Conservation (phyloP, 2,329 filamentous ascomycete species). For the Peltaster fructicola region DNA sequence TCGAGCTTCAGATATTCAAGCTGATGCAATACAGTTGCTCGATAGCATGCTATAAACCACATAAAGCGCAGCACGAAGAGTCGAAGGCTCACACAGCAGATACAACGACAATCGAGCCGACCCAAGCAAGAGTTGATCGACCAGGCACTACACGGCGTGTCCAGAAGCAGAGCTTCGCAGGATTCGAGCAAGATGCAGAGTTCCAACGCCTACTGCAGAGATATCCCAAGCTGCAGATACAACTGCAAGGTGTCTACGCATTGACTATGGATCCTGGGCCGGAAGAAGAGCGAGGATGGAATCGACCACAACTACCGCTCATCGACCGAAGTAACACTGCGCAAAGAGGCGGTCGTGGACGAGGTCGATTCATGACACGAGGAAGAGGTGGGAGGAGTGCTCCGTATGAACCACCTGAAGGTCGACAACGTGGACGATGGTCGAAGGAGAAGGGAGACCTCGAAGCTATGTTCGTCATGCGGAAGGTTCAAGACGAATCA, state of each 20-base stretch:
- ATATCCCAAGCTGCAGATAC: conserved; percentile 17
- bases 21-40: conserved; percentile 18
- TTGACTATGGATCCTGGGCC: conserved; percentile 20
- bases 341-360: conserved; percentile 7
- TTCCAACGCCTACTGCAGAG: conserved; percentile 17
- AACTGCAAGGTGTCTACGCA: conserved; percentile 19
- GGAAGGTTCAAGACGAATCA: conserved; percentile 14
- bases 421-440: conserved; percentile 17
- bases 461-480: conserved; percentile 15
- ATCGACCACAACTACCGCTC: conserved; percentile 8
- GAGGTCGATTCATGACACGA: conserved; percentile 6
- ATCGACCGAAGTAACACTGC: conserved; percentile 2
- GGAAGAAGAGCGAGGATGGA: conserved; percentile 14
- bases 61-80: conserved; percentile 16
- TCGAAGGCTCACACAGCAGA: background rate
- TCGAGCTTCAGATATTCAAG: too few relatives aligned
- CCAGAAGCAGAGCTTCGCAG: conserved; percentile 13
- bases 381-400: conserved; percentile 8
- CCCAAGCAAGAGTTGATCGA: conserved; percentile 5
- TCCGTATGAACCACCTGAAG: conserved; percentile 4
- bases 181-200: conserved; percentile 17
- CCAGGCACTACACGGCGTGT: conserved; percentile 11
- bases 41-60: conserved; percentile 21
- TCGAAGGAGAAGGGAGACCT: conserved; percentile 21
- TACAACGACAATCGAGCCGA: conserved; percentile 1